Percentiles rank a stretch among this genome's conserved stretches.
Conservation (phyloP, 2,329 filamentous ascomycete species). For the Hypoxylon sp. region DNA sequence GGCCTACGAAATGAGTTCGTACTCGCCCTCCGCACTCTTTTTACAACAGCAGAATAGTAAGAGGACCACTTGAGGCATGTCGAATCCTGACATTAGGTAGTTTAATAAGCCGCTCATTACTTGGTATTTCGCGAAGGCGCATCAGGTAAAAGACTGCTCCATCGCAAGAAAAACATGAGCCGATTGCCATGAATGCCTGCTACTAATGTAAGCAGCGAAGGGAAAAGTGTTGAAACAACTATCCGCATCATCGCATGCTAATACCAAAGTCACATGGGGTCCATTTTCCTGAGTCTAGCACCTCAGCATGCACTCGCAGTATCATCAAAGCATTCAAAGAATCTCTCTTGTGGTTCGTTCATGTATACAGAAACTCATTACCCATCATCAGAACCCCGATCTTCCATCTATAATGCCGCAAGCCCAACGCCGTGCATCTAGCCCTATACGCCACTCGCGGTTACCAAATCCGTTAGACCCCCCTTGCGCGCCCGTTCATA, state of each 20-base stretch:
- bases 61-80: not conserved
- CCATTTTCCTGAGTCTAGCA: not conserved
- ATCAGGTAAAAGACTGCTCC: no score
- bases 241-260: no score
- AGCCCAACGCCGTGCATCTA: slow-evolving; percentile 21
- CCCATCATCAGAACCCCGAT: slow-evolving; percentile 23
- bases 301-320: not conserved
- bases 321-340: slow-evolving; percentile 21
- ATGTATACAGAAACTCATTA: slow-evolving; percentile 40
- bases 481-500: slow-evolving; percentile 49
- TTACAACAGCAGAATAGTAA: no score
- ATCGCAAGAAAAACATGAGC: not conserved
- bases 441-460: slow-evolving; percentile 1
- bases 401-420: slow-evolving; percentile 25
- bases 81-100: not conserved
- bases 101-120: not conserved
- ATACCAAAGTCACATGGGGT: not conserved
- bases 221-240: not conserved
- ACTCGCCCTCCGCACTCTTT: no score
- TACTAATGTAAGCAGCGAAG: not conserved
- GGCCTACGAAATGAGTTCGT: no score
- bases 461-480: slow-evolving; percentile 6
- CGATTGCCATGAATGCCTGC: not conserved
- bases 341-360: slow-evolving; percentile 5
- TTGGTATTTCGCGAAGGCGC: not conserved